These are phyloP conservation scores for Pseudogymnoascus sp. DNA, from an alignment of 2,329 filamentous ascomycete genomes.

Conservation along the genomic window DNA sequence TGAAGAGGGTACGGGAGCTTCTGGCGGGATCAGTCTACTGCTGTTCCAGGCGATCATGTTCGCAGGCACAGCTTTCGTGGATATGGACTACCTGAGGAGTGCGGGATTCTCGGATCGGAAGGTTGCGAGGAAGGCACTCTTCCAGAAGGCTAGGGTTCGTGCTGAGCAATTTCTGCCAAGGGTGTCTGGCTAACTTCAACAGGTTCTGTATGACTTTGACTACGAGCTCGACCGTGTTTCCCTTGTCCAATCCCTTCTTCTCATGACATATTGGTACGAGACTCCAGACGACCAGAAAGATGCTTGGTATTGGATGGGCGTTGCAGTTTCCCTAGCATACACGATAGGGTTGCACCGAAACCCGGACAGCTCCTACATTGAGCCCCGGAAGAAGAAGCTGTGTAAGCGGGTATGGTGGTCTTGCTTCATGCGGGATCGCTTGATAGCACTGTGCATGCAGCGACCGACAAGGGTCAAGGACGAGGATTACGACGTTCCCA, in stretches of 20 bases:
- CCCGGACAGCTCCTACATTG: conserved; percentile 53
- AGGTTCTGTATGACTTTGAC: conserved; percentile 66
- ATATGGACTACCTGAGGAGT: conserved; percentile 64
- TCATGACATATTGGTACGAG: conserved; percentile 95
- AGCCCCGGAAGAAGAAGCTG: conserved; percentile 60
- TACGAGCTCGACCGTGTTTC: conserved; percentile 82
- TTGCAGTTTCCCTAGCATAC: conserved; percentile 80
- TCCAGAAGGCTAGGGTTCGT: conserved; percentile 48
- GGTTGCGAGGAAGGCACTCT: conserved; percentile 75
- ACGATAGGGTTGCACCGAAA: conserved; percentile 86
- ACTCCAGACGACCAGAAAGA: conserved; percentile 92
- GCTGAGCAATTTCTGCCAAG: too few relatives aligned
- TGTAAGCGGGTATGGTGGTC: conserved; percentile 97
- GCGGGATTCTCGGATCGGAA: conserved; percentile 71
- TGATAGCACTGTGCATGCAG: conserved; percentile 85
- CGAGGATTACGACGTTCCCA: conserved; percentile 83
- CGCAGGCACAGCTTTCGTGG: conserved; percentile 74
- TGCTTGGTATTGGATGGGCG: conserved; percentile 95
- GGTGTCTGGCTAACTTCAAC: too few relatives aligned
- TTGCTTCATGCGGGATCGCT: conserved; percentile 82
- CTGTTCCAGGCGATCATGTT: conserved; percentile 92
- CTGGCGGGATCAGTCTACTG: conserved; percentile 67
- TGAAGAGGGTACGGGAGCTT: neutral
- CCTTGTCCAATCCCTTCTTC: conserved; percentile 73
- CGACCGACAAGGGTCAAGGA: conserved; percentile 83